Conservation (phyloP, 1,284 basidiomycete species). For the Exobasidium cylindrosporum region DNA sequence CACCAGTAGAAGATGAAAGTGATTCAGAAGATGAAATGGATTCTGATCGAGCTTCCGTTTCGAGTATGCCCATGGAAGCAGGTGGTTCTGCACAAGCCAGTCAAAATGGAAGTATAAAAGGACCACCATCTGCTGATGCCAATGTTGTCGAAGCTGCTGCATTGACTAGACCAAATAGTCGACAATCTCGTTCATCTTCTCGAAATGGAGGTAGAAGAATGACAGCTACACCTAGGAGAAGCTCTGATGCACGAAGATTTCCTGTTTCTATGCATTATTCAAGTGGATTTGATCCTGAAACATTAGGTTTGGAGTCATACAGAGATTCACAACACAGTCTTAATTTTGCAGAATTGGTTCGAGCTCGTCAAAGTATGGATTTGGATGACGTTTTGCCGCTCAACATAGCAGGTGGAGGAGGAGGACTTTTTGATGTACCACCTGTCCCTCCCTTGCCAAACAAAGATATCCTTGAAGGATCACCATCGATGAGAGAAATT, state of each 20-base stretch:
- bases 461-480: neutral
- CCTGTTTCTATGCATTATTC: conserved; percentile 47
- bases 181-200: conserved; percentile 9
- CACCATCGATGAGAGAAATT: neutral
- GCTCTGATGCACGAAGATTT: conserved; percentile 33
- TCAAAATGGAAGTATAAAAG: neutral
- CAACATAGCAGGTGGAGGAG: conserved; percentile 12
- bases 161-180: conserved; percentile 10
- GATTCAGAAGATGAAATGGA: neutral
- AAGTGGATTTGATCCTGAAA: conserved; percentile 35
- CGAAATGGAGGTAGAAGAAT: neutral
- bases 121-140: conserved; percentile 5
- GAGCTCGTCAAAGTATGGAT: conserved; percentile 39
- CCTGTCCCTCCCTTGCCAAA: conserved; percentile 31
- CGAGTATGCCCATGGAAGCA: neutral
- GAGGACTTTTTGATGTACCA: conserved; percentile 19
- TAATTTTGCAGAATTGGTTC: conserved; percentile 33
- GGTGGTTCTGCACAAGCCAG: neutral
- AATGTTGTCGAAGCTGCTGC: conserved; percentile 17
- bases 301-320: conserved; percentile 28
- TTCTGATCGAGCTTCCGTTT: neutral
- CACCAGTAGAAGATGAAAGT: neutral
- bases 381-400: conserved; percentile 40
- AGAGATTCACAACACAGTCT: conserved; percentile 26
- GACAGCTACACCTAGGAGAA: conserved; percentile 7